phyloP scores from a whole-genome alignment of 2,329 filamentous ascomycete species.

The Orbilia quercus region DNA sequence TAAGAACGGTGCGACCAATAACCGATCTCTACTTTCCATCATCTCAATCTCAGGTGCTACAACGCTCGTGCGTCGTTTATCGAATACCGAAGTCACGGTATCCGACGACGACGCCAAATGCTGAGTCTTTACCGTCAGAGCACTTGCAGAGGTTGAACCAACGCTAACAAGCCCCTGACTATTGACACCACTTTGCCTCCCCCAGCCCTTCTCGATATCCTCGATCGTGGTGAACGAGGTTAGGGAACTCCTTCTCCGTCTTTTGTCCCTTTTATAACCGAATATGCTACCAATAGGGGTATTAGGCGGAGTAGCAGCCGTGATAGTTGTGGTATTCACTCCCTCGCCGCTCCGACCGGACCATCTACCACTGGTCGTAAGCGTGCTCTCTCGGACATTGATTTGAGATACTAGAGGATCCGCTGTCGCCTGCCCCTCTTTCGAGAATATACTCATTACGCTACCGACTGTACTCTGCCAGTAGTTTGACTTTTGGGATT shows the following conservation, averaged over 20 bases:
- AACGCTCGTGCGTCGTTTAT: background rate
- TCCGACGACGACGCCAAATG: background rate
- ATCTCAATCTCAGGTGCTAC: background rate
- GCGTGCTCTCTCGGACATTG: background rate
- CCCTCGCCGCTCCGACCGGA: background rate
- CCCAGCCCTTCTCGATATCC: conserved; percentile 7
- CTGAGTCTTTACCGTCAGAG: background rate
- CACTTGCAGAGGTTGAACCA: background rate
- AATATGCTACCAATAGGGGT: background rate
- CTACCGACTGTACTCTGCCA: conserved; percentile 3
- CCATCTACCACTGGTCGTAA: conserved; percentile 1
- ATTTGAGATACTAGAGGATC: background rate
- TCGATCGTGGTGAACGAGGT: conserved; percentile 15
- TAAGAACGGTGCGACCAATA: conserved; percentile 9
- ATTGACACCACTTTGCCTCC: background rate
- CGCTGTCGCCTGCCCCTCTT: background rate
- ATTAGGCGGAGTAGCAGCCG: background rate
- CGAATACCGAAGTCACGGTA: background rate
- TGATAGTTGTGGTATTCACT: background rate
- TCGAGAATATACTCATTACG: background rate
- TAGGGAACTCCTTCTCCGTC: conserved; percentile 1
- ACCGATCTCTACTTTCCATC: background rate
- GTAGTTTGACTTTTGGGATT: background rate
- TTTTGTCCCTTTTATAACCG: background rate
- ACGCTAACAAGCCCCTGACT: no score